phyloP scores from a whole-genome alignment of 2,329 filamentous ascomycete genomes.

The Aquanectria penicillioides region DNA sequence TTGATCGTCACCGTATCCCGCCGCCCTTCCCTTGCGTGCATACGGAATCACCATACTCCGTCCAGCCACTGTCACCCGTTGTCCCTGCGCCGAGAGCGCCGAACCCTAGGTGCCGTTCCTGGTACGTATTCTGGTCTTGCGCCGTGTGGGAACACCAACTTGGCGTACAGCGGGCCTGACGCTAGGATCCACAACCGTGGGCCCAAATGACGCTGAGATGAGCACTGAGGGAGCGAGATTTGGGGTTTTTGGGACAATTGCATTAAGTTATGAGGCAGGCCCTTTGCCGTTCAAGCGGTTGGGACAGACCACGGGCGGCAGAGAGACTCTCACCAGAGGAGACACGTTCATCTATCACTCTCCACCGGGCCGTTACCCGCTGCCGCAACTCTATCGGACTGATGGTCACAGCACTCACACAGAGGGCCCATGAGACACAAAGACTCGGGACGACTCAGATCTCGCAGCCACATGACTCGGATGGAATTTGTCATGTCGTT shows the following conservation, averaged over 20 bases:
- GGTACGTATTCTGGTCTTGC: too few species aligned
- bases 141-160: not conserved
- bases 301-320: too few species aligned
- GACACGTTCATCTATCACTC: not conserved
- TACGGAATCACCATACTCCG: too few species aligned
- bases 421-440: not conserved
- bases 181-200: constrained; percentile 1
- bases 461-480: constrained; percentile 8
- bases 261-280: too few species aligned
- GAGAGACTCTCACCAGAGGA: too few species aligned
- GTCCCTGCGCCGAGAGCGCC: too few species aligned
- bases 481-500: constrained; percentile 6
- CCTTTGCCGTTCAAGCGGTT: too few species aligned
- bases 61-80: too few species aligned
- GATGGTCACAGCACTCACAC: not conserved
- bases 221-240: not conserved
- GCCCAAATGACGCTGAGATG: too few species aligned
- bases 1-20: too few species aligned
- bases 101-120: too few species aligned
- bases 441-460: not conserved
- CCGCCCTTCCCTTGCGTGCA: too few species aligned
- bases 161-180: constrained; percentile 4
- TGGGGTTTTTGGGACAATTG: not conserved
- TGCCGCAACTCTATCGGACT: constrained; percentile 16
- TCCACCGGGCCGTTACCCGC: constrained; percentile 5